Percentiles rank a stretch among this genome's conserved stretches.
These are phyloP conservation scores for Fusarium sp. DNA, from an alignment of 2,329 filamentous ascomycete species.

Conservation along the genomic window DNA sequence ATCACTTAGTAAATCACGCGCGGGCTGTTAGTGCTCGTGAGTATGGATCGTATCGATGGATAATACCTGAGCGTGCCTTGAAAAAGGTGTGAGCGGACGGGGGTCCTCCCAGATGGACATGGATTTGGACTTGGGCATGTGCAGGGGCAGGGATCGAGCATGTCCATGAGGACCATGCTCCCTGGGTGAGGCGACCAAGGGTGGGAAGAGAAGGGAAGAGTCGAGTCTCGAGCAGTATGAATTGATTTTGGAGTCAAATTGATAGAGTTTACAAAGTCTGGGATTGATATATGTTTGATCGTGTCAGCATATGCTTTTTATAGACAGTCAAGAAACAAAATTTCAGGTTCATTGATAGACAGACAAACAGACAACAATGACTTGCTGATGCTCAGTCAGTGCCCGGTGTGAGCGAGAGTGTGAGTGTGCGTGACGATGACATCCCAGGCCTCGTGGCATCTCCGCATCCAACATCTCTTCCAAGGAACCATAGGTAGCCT, in stretches of 20 bases:
- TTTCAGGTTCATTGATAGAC: neutral
- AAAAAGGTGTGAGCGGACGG: conserved; percentile 38
- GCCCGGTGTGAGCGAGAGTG: conserved; percentile 16
- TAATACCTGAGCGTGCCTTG: conserved; percentile 9
- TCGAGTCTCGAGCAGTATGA: neutral
- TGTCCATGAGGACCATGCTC: conserved; percentile 16
- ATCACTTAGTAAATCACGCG: conserved; percentile 2
- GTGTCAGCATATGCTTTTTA: neutral
- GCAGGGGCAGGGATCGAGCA: conserved; percentile 15
- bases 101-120: conserved; percentile 20
- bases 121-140: conserved; percentile 5
- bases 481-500: conserved; percentile 18
- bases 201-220: conserved; percentile 8
- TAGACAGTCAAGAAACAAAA: neutral
- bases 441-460: conserved; percentile 39
- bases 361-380: neutral
- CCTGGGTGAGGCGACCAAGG: conserved; percentile 22
- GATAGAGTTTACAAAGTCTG: neutral
- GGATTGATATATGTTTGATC: neutral
- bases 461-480: conserved; percentile 34
- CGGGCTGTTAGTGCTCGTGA: neutral
- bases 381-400: conserved; percentile 22
- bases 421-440: conserved; percentile 39
- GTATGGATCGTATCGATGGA: neutral
- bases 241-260: neutral